A percentile compares a stretch with the other conserved stretches of the same genome.
Conservation (phyloP, 2,329 filamentous ascomycete species). For the Trichoderma afroharzianum region DNA sequence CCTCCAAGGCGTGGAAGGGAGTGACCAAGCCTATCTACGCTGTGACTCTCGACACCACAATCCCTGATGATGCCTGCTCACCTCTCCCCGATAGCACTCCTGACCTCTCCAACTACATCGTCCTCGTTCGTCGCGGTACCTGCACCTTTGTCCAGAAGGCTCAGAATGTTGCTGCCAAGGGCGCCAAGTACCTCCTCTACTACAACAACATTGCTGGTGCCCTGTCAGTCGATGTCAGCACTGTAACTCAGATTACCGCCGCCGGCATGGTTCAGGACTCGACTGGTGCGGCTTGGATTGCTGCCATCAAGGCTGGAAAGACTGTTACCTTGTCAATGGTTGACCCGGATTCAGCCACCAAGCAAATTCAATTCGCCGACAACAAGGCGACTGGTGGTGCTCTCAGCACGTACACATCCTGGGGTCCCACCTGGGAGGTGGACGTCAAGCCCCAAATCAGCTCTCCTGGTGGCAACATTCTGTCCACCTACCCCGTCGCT, state of each 20-base stretch:
- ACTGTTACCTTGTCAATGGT: slow-evolving; percentile 44
- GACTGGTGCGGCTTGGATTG: slow-evolving; percentile 43
- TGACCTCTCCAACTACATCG: slow-evolving; percentile 54
- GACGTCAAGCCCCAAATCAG: slow-evolving; percentile 54
- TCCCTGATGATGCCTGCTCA: slow-evolving; percentile 49
- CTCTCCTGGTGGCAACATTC: slow-evolving; percentile 54
- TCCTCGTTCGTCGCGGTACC: slow-evolving; percentile 56
- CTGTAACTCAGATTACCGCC: slow-evolving; percentile 30
- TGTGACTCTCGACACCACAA: slow-evolving; percentile 46
- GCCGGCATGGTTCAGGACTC: slow-evolving; percentile 40
- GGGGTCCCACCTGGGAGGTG: slow-evolving; percentile 60
- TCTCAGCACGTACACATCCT: slow-evolving; percentile 51
- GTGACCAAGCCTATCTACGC: slow-evolving; percentile 48
- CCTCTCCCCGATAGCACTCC: slow-evolving; percentile 51
- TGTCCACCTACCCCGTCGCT: slow-evolving; percentile 52
- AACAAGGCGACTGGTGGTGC: slow-evolving; percentile 50
- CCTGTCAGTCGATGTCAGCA: slow-evolving; percentile 31
- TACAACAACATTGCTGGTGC: slow-evolving; percentile 52
- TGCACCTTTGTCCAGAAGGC: slow-evolving; percentile 56
- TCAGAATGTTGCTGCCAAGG: slow-evolving; percentile 48
- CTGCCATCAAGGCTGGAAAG: slow-evolving; percentile 40
- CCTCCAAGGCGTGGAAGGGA: slow-evolving; percentile 32
- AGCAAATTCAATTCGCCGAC: slow-evolving; percentile 19
- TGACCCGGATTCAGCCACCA: slow-evolving; percentile 34
- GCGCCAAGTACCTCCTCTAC: slow-evolving; percentile 58